phyloP scores from a whole-genome alignment of 768 basidiomycete genomes.

The Leccinum disarticulatum region DNA sequence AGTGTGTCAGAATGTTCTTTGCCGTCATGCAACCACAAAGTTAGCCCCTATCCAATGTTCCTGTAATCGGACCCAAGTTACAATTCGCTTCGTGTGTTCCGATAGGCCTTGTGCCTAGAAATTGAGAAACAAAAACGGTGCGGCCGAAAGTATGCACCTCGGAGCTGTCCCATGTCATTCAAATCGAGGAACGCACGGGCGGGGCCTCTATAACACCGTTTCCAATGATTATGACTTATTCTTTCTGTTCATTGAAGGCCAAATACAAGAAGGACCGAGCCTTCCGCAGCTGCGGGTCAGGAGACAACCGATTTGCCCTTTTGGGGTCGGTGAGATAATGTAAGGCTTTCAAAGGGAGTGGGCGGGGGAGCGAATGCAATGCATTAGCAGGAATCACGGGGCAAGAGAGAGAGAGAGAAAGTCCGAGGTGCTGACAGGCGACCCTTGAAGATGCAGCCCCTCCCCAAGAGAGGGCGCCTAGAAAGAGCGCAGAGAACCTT shows the following conservation, averaged over 20 bases:
- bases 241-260: slow-evolving; percentile 9
- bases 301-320: slow-evolving; percentile 13
- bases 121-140: neutral
- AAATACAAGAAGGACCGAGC: slow-evolving; percentile 14
- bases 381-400: neutral
- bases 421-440: neutral
- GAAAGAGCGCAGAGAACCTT: neutral
- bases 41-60: slow-evolving; percentile 10
- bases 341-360: neutral
- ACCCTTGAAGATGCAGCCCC: neutral
- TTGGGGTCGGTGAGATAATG: neutral
- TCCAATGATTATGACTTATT: neutral
- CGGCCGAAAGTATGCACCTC: slow-evolving; percentile 10
- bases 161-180: slow-evolving; percentile 1
- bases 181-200: slow-evolving; percentile 6
- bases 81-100: slow-evolving; percentile 7
- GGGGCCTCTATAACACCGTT: slow-evolving; percentile 17
- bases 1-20: neutral
- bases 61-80: neutral
- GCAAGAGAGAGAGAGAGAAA: neutral
- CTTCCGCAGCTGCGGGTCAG: slow-evolving; percentile 7
- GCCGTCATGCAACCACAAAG: slow-evolving; percentile 1
- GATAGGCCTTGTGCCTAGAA: neutral
- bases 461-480: neutral
- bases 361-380: slow-evolving; percentile 2